phyloP scores from a whole-genome alignment of 2,329 filamentous ascomycete genomes.

The Gyromitra esculenta region DNA sequence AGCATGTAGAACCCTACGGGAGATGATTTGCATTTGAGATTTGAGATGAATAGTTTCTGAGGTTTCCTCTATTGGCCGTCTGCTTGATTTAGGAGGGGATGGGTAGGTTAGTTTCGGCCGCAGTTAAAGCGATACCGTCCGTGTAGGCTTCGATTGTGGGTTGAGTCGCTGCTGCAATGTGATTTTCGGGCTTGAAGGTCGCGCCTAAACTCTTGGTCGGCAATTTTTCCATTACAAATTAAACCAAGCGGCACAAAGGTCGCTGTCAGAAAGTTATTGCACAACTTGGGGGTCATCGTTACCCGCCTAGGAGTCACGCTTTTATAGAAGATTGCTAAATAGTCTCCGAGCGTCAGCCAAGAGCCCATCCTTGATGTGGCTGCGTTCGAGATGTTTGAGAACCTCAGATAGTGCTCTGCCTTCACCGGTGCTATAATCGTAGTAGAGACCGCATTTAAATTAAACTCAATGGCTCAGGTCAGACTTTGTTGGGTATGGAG shows the following conservation, averaged over 20 bases:
- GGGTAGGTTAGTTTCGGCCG: too few relatives aligned
- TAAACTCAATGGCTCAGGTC: not conserved
- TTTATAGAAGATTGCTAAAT: not conserved
- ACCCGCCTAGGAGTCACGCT: not conserved
- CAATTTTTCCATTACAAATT: not conserved
- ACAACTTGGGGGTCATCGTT: not conserved
- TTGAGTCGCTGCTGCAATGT: not conserved
- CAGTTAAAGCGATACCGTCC: too few relatives aligned
- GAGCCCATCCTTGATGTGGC: not conserved
- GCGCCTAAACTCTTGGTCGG: not conserved
- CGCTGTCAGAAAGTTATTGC: not conserved
- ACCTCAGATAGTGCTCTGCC: not conserved
- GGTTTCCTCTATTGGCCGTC: not conserved
- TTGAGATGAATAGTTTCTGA: not conserved
- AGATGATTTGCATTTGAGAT: not conserved
- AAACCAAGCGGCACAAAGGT: not conserved
- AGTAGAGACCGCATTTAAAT: not conserved
- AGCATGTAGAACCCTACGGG: not conserved
- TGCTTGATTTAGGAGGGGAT: not conserved
- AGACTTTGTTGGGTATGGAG: not conserved
- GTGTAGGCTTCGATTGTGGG: not conserved
- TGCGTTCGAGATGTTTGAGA: not conserved
- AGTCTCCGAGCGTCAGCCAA: not conserved
- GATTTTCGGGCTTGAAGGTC: not conserved
- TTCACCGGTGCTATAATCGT: not conserved